Conservation (phyloP, 805 yeast genomes). For the Aciculoconidium aculeatum region DNA sequence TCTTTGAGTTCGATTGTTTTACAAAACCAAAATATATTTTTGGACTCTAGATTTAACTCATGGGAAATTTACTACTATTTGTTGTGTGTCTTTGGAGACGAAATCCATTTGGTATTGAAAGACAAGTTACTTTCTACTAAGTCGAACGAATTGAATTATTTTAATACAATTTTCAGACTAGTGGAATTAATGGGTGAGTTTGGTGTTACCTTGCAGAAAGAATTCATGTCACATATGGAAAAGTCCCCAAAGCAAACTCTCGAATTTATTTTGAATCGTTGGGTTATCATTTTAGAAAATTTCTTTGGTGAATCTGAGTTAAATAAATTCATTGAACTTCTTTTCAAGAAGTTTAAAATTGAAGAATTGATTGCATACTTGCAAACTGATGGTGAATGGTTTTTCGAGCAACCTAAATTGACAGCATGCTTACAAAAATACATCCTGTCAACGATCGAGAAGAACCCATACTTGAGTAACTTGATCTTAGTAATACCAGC, state of each 20-base stretch:
- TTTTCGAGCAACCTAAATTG: slow-evolving; percentile 45
- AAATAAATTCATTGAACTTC: slow-evolving; percentile 16
- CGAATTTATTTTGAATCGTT: slow-evolving; percentile 36
- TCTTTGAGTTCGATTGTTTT: too few species aligned
- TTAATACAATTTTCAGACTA: slow-evolving; percentile 42
- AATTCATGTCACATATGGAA: slow-evolving; percentile 1
- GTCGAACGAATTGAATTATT: slow-evolving; percentile 15
- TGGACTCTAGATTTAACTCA: too few species aligned
- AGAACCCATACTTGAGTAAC: slow-evolving; percentile 4
- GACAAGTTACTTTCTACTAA: slow-evolving; percentile 1
- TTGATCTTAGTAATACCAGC: slow-evolving; percentile 37
- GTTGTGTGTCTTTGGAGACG: slow-evolving; percentile 41
- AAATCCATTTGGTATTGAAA: slow-evolving; percentile 5
- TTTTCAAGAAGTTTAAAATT: slow-evolving; percentile 15
- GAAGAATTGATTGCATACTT: slow-evolving; percentile 9
- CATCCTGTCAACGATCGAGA: slow-evolving; percentile 10
- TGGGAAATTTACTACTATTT: slow-evolving; percentile 47
- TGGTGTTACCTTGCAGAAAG: not conserved
- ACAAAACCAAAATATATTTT: too few species aligned
- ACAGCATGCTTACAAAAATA: slow-evolving; percentile 21
- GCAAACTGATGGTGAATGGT: slow-evolving; percentile 23
- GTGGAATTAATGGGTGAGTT: slow-evolving; percentile 35
- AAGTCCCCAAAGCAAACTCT: slow-evolving; percentile 3
- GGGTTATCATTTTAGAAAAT: slow-evolving; percentile 46
- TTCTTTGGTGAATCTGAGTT: slow-evolving; percentile 26